Evolutionary conservation across 2,329 filamentous ascomycete species (phyloP), one percentile per base, ranked within the genome.

Genomic region (Botrytis hyacinthi): DNA sequence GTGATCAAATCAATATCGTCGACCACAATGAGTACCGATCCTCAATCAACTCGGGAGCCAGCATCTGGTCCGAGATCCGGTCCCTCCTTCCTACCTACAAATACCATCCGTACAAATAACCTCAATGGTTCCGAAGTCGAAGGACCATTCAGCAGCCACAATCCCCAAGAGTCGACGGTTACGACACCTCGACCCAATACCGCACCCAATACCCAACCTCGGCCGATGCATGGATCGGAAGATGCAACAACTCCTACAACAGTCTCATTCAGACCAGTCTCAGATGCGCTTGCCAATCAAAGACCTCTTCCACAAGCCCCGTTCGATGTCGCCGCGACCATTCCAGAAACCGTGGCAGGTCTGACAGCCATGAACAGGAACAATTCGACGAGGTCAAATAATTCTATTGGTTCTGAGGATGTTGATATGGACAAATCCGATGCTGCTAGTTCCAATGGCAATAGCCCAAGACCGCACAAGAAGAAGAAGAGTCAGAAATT

Each of bases 401-500:
- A 88, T 75, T 90, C 90, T n/a, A 85, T 79, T 72, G 87, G 88
- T 54, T 89, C 89, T 4, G 87, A 90, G 74, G 93, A 97, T 78
- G 86, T 93, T 37, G 91, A 93, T 74, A 93, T 94, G 18, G 92
- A 93, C 73, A 90, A 87, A 70, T 92, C 92, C 37, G 76, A 83
- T 78, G 71, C 88, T 67, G 91, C 84, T 54, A 90, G 87, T 77
- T 86, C 91, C 35, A 87, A 87, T 73, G 89, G 87, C 18, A 90
- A 92, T 80, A 85, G 89, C 60, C 85, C 86, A n/a, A 89, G 91
- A 75, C 92, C 93, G 14, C 91, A 88, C 70, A 97, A 97, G 84
- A 98, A 98, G 88, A 98, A 97, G 84, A 97, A 97, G 83, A 94
- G 94, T 0, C 94, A 98, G 82, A 90, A 94, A 63, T 99, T 99